Evolutionary conservation across 192 early-diverging fungal species (phyloP), one percentile per base, ranked within the genome.

Genomic region (Chytriomyces hyalinus): DNA sequence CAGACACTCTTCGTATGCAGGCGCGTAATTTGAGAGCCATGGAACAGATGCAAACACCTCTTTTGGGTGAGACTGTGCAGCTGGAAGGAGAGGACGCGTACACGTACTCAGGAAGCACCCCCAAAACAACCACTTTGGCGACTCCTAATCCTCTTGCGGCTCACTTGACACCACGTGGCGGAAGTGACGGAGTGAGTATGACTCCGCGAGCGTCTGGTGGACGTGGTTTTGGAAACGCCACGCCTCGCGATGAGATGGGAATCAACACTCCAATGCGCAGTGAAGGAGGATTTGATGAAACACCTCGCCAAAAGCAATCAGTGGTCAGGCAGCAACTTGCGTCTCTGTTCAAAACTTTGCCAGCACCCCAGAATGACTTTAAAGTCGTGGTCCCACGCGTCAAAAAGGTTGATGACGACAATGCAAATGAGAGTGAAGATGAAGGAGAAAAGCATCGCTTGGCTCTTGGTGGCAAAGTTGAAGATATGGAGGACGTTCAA

Each of bases 321-420:
- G 81, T 87, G 10, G 75, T 93, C 28, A 91, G 90, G 15, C 90
- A 93, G 74, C 90, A 92, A 65, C 86, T 99, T 9, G 78, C 88
- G 36, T 87, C 85, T 63, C 87, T 92, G 46, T 90, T 97, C 26
- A 84, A 84, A 5, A 68, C 82, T 28, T 82, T 99, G 15, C 97
- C 97, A 1, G 85, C 87, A 70, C 97, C 97, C 51, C 92, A 92
- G 60, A 98, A 97, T 80, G 94, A 97, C 73, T 96, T 96, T 81
- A 93, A 96, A 69, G 90, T 99, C 68, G 90, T 93, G 10, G 80
- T 97, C 64, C 97, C 96, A 1, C 92, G 94, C 45, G 78, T 44
- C n/a, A 48, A 24, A 28, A 77, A 77, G 59, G 83, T 77, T n/a
- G 76, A 60, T 43, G 70, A 77, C 11, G 70, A 74, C 20, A 70